These are phyloP conservation scores for Ceratobasidium sp. DNA, from an alignment of 1,284 basidiomycete genomes.

Conservation along the genomic window DNA sequence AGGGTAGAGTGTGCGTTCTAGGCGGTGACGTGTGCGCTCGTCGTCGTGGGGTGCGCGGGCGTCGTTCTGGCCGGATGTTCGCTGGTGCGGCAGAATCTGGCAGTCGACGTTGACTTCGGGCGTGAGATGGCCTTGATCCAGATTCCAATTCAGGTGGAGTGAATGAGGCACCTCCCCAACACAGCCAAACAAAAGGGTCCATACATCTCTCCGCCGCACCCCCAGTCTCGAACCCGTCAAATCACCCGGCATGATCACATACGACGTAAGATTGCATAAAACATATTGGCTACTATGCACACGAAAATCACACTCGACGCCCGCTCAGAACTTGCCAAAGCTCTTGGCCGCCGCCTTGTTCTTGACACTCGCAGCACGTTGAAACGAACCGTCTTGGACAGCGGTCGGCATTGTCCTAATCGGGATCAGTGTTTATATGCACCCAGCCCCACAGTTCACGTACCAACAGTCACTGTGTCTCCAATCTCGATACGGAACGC, in stretches of 20 bases:
- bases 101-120: slow-evolving; percentile 39
- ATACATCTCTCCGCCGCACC: not conserved
- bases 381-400: slow-evolving; percentile 99
- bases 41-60: not conserved
- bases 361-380: slow-evolving; percentile 94
- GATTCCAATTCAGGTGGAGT: slow-evolving; percentile 38
- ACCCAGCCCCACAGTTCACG: slow-evolving; percentile 49
- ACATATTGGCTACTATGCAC: slow-evolving; percentile 36
- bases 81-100: slow-evolving; percentile 21
- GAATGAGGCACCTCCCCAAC: slow-evolving; percentile 28
- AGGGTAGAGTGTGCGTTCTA: slow-evolving; percentile 56
- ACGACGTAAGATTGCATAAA: slow-evolving; percentile 40
- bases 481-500: slow-evolving; percentile 97
- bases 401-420: slow-evolving; percentile 93
- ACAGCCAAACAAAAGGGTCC: slow-evolving; percentile 33
- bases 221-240: slow-evolving; percentile 12
- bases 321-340: slow-evolving; percentile 89
- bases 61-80: slow-evolving; percentile 7
- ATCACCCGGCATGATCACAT: slow-evolving; percentile 18
- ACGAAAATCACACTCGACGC: not conserved
- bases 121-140: slow-evolving; percentile 37
- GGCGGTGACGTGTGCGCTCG: slow-evolving; percentile 9
- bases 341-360: slow-evolving; percentile 88
- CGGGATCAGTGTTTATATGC: slow-evolving; percentile 22
- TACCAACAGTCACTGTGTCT: slow-evolving; percentile 95